Evolutionary conservation across 2,329 filamentous ascomycete genomes (phyloP).

Genomic region (Cladophialophora carrionii): DNA sequence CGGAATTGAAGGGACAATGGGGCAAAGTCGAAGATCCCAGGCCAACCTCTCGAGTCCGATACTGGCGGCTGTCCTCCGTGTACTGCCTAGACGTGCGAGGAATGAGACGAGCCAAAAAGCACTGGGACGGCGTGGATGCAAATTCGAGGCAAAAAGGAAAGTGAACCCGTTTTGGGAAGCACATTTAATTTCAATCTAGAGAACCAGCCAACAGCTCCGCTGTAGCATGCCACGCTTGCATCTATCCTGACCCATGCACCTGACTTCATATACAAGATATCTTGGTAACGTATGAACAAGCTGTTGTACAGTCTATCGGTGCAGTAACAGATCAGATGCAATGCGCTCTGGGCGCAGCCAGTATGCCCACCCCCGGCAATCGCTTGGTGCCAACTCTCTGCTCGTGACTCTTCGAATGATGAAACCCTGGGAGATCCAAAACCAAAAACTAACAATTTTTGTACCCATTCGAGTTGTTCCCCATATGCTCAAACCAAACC

Average conservation of each 20-base stretch:
- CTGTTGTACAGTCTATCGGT: conserved; percentile 21
- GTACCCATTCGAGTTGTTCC: not conserved
- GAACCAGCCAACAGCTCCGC: not conserved
- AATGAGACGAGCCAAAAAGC: not conserved
- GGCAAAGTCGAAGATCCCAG: not conserved
- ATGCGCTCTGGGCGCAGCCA: conserved; percentile 2
- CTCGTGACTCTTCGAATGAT: not conserved
- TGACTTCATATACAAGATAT: not conserved
- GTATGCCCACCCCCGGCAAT: not conserved
- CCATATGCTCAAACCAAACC: not conserved
- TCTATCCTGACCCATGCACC: not conserved
- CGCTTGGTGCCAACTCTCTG: not conserved
- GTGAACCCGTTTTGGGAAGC: too few species aligned
- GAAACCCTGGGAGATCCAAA: not conserved
- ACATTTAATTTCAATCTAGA: not conserved
- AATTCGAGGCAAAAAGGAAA: not conserved
- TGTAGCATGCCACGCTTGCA: not conserved
- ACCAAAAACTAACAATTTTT: not conserved
- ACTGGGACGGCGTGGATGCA: not conserved
- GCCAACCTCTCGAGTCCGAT: too few species aligned
- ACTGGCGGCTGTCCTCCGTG: not conserved
- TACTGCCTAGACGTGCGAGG: too few species aligned
- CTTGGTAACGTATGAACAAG: conserved; percentile 13
- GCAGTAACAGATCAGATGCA: not conserved
- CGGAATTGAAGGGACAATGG: too few species aligned